Percentiles rank a stretch among this genome's conserved stretches.
These are phyloP conservation scores for Camellia granthamiana DNA, from an alignment of 148 eudicot genomes.

Conservation along the genomic window DNA sequence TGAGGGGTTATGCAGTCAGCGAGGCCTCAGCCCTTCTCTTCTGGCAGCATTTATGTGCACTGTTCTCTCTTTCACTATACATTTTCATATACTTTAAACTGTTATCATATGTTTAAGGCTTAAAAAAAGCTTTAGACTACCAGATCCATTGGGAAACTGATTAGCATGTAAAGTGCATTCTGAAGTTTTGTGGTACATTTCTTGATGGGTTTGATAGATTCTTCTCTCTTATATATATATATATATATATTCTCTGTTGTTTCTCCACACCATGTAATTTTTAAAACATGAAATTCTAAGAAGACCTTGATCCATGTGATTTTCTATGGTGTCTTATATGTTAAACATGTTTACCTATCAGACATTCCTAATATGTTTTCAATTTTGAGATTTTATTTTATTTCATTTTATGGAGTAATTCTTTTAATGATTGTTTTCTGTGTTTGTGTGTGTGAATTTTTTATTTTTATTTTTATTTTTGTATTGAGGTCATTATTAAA, in stretches of 20 bases:
- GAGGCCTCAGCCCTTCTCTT: constrained; percentile 66
- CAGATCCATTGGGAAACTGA: not conserved
- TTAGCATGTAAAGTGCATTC: not conserved
- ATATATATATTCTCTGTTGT: too few species aligned
- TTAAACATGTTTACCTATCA: not conserved
- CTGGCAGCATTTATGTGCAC: constrained; percentile 69
- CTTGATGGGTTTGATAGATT: not conserved
- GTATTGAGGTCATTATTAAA: not conserved
- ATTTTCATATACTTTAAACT: constrained; percentile 49
- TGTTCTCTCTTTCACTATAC: constrained; percentile 59
- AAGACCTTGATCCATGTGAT: too few species aligned
- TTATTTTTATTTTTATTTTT: too few species aligned
- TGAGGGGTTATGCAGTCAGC: constrained; percentile 63
- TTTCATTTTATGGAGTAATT: too few species aligned
- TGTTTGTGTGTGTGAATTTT: too few species aligned
- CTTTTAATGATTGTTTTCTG: too few species aligned
- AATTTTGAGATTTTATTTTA: not conserved
- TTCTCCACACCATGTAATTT: too few species aligned
- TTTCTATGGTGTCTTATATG: too few species aligned
- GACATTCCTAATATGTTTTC: not conserved
- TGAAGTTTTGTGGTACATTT: not conserved
- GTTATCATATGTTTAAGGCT: constrained; percentile 26
- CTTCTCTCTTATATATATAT: too few species aligned
- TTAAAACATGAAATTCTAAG: too few species aligned
- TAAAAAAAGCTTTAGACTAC: not conserved